phyloP scores from a whole-genome alignment of 768 basidiomycete genomes.

The Exsudoporus frostii region DNA sequence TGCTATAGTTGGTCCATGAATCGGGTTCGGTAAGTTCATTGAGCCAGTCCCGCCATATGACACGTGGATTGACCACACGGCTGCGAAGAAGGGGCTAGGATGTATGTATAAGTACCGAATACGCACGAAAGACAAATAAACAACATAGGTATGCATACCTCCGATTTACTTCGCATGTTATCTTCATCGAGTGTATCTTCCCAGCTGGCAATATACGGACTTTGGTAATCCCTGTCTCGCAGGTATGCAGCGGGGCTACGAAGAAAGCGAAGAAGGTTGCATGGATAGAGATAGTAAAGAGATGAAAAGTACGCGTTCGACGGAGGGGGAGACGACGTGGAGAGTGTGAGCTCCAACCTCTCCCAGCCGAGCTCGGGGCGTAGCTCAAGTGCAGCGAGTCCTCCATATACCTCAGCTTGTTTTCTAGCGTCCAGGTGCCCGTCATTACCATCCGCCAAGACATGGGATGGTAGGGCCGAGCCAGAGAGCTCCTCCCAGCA shows the following conservation, averaged over 20 bases:
- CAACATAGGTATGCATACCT: conserved; percentile 43
- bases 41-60: conserved; percentile 63
- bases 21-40: conserved; percentile 61
- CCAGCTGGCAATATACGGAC: conserved; percentile 73
- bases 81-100: conserved; percentile 62
- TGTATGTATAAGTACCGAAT: conserved; percentile 1
- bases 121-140: background rate
- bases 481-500: conserved; percentile 67
- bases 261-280: conserved; percentile 80
- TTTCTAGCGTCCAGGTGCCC: background rate
- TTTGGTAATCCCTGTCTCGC: conserved; percentile 42
- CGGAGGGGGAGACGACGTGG: conserved; percentile 53
- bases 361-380: conserved; percentile 66
- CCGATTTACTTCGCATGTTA: conserved; percentile 66
- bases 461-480: conserved; percentile 29
- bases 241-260: conserved; percentile 67
- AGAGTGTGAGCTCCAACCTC: conserved; percentile 59
- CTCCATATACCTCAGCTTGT: conserved; percentile 28
- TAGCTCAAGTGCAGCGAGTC: conserved; percentile 40
- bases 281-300: conserved; percentile 89
- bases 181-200: conserved; percentile 62
- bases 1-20: conserved; percentile 65
- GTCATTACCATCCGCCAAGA: conserved; percentile 35
- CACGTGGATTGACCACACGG: conserved; percentile 69
- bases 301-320: conserved; percentile 68